Base-by-base conservation (phyloP, 768 basidiomycete species). In the Lactifluus subvellereus region DNA sequence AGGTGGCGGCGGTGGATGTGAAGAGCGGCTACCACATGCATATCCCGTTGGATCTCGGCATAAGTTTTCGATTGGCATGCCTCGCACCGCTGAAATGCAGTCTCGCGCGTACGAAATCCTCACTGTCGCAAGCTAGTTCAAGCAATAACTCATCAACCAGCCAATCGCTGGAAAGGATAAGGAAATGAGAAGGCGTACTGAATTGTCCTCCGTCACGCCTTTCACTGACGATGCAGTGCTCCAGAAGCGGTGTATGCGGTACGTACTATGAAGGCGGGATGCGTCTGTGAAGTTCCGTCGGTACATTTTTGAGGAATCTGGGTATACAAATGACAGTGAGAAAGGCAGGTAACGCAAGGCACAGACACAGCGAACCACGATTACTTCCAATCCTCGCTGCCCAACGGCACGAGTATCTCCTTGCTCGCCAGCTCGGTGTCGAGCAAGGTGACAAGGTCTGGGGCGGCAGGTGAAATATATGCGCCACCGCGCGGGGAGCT, bases 341-440 rank as follows among this genome's bases (percentile, higher is more conserved):
- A 48, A 22, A 45, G 4, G 20, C 3, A 51, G 18, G 20, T 20
- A 18, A 30, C 27, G 27, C 1, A 9, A 1, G 40, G 18, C 8
- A 10, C 8, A 6, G 6, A n/a, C 16, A 22, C 2, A 6, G 11
- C n/a, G 57, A 40, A 45, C 13, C 7, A 93, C 94, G 63, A 83
- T 74, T 27, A 27, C 27, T 22, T 87, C 86, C 94, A 96, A 70
- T 92, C 77, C 55, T 87, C 84, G 37, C 82, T 82, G 0, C 85
- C 88, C 2, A 74, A 75, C 20, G 77, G 73, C 1, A 81, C 83
- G n/a, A 94, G 74, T 1, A 65, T 55, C 54, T 79, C 76, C 54
- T 80, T 77, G 1, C 70, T 71, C 5, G 79, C 75, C 22, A 86
- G 87, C 55, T 80, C 82, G 27, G 27, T 27, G 27, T 27, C 27